A percentile compares a stretch with the other conserved stretches of the same genome.
These are phyloP conservation scores for Pyracantha coccinea DNA, from an alignment of 331 rosid species.

Conservation along the genomic window DNA sequence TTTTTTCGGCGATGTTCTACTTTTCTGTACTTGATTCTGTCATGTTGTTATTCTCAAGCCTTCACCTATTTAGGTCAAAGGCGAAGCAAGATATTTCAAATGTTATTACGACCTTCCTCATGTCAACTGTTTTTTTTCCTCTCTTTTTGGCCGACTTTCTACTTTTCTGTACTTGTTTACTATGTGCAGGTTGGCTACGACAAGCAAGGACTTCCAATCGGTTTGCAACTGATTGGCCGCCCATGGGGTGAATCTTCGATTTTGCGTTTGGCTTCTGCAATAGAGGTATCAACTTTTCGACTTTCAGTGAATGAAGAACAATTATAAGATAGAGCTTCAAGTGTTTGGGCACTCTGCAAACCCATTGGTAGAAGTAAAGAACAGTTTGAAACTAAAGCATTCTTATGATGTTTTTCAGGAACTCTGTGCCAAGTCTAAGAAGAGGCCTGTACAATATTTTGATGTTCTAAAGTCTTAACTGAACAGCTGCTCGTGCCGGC, in stretches of 20 bases:
- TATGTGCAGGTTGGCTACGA: conserved; percentile 69
- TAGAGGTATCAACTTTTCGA: conserved; percentile 47
- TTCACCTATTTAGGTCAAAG: neutral
- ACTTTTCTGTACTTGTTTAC: neutral
- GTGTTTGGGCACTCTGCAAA: neutral
- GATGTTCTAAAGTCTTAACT: conserved; percentile 47
- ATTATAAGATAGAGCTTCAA: neutral
- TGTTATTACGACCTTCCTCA: neutral
- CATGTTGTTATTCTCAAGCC: neutral
- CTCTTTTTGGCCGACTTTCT: neutral
- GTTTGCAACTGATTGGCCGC: conserved; percentile 86
- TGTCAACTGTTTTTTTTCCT: neutral
- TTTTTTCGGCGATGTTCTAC: no score
- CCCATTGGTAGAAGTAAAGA: neutral
- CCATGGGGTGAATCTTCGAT: conserved; percentile 96
- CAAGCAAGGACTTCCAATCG: conserved; percentile 91
- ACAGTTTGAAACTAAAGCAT: neutral
- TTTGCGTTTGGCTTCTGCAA: conserved; percentile 72
- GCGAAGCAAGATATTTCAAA: neutral
- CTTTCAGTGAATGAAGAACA: neutral
- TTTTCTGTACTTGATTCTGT: neutral
- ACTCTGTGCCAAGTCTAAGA: conserved; percentile 41
- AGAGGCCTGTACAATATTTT: conserved; percentile 48
- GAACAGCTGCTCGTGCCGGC: neutral
- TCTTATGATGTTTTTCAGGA: conserved; percentile 40